Percentiles rank a stretch among this genome's conserved stretches.
Conservation (phyloP, 192 early-diverging fungal species). For the Rhizoclosmatium sp. region DNA sequence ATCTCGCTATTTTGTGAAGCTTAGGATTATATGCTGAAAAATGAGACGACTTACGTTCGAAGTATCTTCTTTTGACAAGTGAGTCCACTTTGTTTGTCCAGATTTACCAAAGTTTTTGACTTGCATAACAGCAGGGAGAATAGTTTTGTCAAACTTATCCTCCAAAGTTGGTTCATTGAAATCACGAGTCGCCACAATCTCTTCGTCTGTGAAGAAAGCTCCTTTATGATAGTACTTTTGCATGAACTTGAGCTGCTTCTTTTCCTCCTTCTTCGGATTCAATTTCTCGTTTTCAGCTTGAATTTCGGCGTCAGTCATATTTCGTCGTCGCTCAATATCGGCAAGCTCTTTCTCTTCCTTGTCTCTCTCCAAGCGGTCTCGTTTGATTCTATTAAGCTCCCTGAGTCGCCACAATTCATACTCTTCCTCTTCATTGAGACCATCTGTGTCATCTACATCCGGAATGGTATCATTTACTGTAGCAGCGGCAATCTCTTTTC, state of each 20-base stretch:
- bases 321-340: constrained; percentile 80
- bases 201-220: constrained; percentile 78
- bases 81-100: constrained; percentile 90
- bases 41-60: constrained; percentile 50
- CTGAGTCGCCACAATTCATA: constrained; percentile 91
- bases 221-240: constrained; percentile 91
- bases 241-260: constrained; percentile 66
- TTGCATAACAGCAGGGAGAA: constrained; percentile 86
- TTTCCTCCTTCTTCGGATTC: constrained; percentile 66
- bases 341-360: constrained; percentile 74
- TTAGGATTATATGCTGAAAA: not conserved
- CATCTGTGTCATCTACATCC: constrained; percentile 92
- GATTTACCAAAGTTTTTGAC: constrained; percentile 89
- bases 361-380: constrained; percentile 80
- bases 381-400: constrained; percentile 86
- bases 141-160: constrained; percentile 72
- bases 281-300: constrained; percentile 73
- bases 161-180: constrained; percentile 77
- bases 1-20: constrained; percentile 41
- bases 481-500: constrained; percentile 66
- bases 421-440: constrained; percentile 85
- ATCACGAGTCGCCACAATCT: constrained; percentile 69
- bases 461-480: constrained; percentile 54
- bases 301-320: constrained; percentile 86
- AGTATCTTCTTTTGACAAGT: constrained; percentile 85